Conservation (phyloP, 2,329 filamentous ascomycete genomes). For the Fusarium xyrophilum region DNA sequence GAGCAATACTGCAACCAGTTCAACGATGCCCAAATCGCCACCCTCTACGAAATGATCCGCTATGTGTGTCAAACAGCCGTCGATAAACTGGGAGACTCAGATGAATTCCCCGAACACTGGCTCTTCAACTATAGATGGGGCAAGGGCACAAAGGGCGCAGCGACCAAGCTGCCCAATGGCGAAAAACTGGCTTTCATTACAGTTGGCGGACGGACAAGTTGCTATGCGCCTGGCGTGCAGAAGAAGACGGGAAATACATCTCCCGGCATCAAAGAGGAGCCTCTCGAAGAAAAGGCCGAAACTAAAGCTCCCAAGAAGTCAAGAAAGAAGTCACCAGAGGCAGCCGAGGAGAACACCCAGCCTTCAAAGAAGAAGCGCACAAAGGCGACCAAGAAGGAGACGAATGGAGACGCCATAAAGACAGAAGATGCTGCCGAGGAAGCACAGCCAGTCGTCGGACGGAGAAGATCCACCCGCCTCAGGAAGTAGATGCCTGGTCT, state of each 20-base stretch:
- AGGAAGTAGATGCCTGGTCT: constrained; percentile 22
- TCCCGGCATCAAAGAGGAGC: constrained; percentile 53
- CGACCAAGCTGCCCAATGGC: constrained; percentile 77
- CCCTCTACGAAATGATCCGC: constrained; percentile 74
- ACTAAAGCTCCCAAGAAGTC: constrained; percentile 39
- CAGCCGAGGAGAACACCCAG: constrained; percentile 35
- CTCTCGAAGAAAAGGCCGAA: constrained; percentile 40
- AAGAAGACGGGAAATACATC: constrained; percentile 70
- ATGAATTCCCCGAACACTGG: constrained; percentile 86
- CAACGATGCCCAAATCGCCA: constrained; percentile 71
- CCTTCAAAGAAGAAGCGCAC: constrained; percentile 38
- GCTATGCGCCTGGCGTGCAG: constrained; percentile 83
- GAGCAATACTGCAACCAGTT: constrained; percentile 93
- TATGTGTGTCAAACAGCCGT: constrained; percentile 83
- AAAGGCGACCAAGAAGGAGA: constrained; percentile 29
- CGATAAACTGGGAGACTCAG: constrained; percentile 79
- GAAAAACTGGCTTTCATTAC: constrained; percentile 86
- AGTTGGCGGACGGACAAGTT: constrained; percentile 90
- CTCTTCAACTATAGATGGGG: constrained; percentile 88
- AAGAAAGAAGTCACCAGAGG: constrained; percentile 34
- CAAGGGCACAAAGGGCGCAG: constrained; percentile 79
- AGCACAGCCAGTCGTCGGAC: constrained; percentile 21
- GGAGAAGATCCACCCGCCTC: constrained; percentile 36
- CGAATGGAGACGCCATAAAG: constrained; percentile 37
- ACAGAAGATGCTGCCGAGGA: constrained; percentile 9